Conservation (phyloP, 2,329 filamentous ascomycete genomes). For the Fusarium lyarnte region DNA sequence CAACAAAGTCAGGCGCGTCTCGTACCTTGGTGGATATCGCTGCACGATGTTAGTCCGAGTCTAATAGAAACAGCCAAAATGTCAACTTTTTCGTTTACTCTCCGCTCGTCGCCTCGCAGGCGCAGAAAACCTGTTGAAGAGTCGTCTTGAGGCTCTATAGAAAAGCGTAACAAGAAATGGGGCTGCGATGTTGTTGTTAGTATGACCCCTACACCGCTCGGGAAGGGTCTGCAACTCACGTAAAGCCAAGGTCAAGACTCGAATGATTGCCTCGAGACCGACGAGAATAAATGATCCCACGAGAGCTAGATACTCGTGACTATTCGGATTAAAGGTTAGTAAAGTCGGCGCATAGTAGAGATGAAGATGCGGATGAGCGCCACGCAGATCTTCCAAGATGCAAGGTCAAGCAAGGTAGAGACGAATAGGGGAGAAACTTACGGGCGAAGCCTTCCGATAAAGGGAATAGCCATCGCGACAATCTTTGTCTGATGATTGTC, state of each 20-base stretch:
- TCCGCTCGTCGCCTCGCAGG: conserved; percentile 74
- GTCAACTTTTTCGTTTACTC: conserved; percentile 71
- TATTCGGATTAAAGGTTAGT: conserved; percentile 48
- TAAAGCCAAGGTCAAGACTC: conserved; percentile 86
- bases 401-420: background rate
- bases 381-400: background rate
- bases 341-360: conserved; percentile 9
- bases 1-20: conserved; percentile 89
- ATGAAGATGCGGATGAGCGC: conserved; percentile 6
- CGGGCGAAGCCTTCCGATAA: conserved; percentile 63
- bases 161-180: conserved; percentile 82
- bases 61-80: conserved; percentile 47
- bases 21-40: conserved; percentile 80
- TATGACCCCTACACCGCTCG: conserved; percentile 16
- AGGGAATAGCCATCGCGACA: conserved; percentile 60
- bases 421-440: conserved; percentile 47
- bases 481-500: conserved; percentile 2
- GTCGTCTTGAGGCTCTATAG: conserved; percentile 81
- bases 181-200: conserved; percentile 58
- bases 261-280: conserved; percentile 81
- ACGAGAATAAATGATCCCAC: conserved; percentile 85
- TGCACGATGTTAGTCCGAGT: conserved; percentile 63
- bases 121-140: conserved; percentile 83
- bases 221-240: conserved; percentile 64
- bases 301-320: conserved; percentile 88